Evolutionary conservation across 192 early-diverging fungal genomes (phyloP).

Genomic region (Backusella morwellensis): DNA sequence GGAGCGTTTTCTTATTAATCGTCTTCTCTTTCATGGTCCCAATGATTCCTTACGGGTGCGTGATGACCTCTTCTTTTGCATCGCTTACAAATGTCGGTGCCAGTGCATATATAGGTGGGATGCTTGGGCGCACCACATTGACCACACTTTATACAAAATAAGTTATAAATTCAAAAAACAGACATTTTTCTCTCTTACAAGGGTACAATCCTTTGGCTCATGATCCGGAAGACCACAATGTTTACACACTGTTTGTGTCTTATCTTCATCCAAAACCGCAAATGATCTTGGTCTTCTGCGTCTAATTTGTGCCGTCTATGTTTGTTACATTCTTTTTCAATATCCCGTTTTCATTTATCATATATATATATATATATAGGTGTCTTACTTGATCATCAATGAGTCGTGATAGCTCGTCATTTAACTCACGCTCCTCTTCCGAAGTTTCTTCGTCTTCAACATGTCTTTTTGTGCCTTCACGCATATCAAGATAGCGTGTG

Average conservation of each 20-base stretch:
- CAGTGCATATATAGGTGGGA: not conserved
- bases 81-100: not conserved
- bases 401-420: not conserved
- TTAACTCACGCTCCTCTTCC: conserved; percentile 9
- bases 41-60: not conserved
- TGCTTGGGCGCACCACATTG: not conserved
- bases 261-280: not conserved
- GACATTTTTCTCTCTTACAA: not conserved
- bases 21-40: not conserved
- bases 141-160: not conserved
- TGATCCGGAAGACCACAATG: not conserved
- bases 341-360: no score
- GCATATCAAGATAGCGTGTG: not conserved
- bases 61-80: not conserved
- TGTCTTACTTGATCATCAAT: conserved; percentile 13
- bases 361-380: no score
- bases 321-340: not conserved
- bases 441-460: not conserved
- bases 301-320: not conserved
- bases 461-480: not conserved
- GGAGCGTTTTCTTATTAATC: not conserved
- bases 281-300: not conserved
- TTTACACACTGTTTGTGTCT: not conserved
- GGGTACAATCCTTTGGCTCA: not conserved
- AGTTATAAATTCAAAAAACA: not conserved